phyloP scores from a whole-genome alignment of 2,329 filamentous ascomycete species.

The Diaporthe destruens region DNA sequence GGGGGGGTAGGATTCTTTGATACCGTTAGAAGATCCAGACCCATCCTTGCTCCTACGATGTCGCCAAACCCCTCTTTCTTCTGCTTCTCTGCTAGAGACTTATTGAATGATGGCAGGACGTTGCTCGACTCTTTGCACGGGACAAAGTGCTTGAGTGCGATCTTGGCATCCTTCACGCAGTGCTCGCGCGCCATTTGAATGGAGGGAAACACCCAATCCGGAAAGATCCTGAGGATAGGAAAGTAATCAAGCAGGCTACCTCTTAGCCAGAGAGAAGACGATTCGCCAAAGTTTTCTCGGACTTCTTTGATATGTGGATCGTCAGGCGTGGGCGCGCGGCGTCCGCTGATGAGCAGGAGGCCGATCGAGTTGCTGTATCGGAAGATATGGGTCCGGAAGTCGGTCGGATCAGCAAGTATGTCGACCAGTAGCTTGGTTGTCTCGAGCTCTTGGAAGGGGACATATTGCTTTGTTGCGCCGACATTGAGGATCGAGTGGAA shows the following conservation, averaged over 20 bases:
- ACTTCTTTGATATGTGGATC: not conserved
- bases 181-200: constrained; percentile 1
- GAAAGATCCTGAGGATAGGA: not conserved
- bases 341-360: not conserved
- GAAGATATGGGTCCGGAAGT: constrained; percentile 5
- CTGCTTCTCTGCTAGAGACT: not conserved
- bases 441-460: constrained; percentile 8
- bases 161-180: constrained; percentile 9
- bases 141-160: constrained; percentile 8
- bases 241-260: constrained; percentile 8
- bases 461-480: constrained; percentile 7
- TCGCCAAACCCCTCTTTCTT: constrained; percentile 9
- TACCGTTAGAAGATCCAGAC: constrained; percentile 4
- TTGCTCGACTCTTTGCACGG: not conserved
- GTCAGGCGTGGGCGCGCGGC: not conserved
- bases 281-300: constrained; percentile 5
- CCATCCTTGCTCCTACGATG: constrained; percentile 4
- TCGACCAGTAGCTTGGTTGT: constrained; percentile 2
- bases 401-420: not conserved
- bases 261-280: not conserved
- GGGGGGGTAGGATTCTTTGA: no score
- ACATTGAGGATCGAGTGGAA: constrained; percentile 13
- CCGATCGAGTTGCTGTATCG: constrained; percentile 9
- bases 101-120: not conserved
- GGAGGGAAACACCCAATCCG: constrained; percentile 4